A percentile compares a stretch with the other conserved stretches of the same genome.
Conservation (phyloP, 257 asterid species). For the Paraleonurus japonicus region DNA sequence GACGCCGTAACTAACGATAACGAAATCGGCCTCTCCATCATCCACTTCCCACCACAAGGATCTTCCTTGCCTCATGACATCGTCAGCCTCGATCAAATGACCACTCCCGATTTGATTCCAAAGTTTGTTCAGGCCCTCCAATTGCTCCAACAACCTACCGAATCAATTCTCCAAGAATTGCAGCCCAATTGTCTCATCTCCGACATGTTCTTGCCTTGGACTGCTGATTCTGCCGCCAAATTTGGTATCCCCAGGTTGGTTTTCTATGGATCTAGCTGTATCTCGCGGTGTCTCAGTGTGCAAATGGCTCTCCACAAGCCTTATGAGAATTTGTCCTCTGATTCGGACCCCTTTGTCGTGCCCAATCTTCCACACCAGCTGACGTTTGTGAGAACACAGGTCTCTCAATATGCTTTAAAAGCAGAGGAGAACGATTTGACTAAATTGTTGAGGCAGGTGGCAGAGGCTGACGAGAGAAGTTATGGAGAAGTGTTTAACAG, state of each 20-base stretch:
- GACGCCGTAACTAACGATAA: too few species aligned
- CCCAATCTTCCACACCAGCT: conserved; percentile 41
- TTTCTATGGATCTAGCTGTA: conserved; percentile 42
- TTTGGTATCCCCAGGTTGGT: conserved; percentile 46
- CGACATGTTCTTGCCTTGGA: conserved; percentile 55
- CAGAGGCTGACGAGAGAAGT: conserved; percentile 29
- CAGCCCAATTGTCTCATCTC: conserved; percentile 39
- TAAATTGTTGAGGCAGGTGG: conserved; percentile 7
- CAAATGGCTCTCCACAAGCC: conserved; percentile 38
- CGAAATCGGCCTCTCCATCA: conserved; percentile 29
- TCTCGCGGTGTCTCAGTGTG: conserved; percentile 29
- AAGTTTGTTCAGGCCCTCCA: conserved; percentile 20
- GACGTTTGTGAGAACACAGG: conserved; percentile 27
- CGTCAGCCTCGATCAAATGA: conserved; percentile 34
- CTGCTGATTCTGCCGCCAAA: conserved; percentile 37
- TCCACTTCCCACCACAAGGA: conserved; percentile 38
- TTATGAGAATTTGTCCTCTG: conserved; percentile 35
- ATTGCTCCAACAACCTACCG: conserved; percentile 33
- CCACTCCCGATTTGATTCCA: not conserved
- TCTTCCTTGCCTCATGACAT: conserved; percentile 39
- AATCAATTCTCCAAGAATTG: conserved; percentile 30
- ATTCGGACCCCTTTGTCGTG: conserved; percentile 40
- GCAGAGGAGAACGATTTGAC: not conserved
- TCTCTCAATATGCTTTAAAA: conserved; percentile 16
- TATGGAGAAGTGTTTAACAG: conserved; percentile 54